A percentile compares a stretch with the other conserved stretches of the same genome.
Conservation (phyloP, 1,284 basidiomycete genomes). For the Boletus semigastroideus region DNA sequence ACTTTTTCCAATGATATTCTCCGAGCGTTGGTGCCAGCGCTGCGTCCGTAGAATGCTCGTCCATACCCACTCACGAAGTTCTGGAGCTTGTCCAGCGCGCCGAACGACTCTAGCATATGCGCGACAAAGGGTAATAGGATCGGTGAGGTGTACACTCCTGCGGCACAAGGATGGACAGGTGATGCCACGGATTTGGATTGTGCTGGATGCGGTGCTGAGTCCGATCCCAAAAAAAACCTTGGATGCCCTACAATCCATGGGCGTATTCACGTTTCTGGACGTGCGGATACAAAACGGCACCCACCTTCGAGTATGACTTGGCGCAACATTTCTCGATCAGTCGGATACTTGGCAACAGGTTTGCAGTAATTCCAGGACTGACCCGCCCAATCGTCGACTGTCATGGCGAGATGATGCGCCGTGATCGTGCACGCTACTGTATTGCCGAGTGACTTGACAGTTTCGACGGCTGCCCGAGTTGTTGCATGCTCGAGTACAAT, state of each 20-base stretch:
- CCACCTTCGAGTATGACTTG: conserved; percentile 79
- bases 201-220: conserved; percentile 92
- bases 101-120: conserved; percentile 83
- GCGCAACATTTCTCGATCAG: conserved; percentile 84
- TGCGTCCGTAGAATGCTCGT: conserved; percentile 73
- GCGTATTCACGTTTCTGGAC: not conserved
- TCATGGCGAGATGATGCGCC: conserved; percentile 92
- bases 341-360: conserved; percentile 95
- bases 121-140: conserved; percentile 88
- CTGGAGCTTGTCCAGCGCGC: conserved; percentile 77
- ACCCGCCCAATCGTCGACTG: conserved; percentile 97
- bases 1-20: conserved; percentile 33
- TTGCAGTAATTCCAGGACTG: conserved; percentile 98
- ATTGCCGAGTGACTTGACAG: conserved; percentile 78
- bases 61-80: conserved; percentile 80
- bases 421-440: conserved; percentile 98
- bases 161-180: conserved; percentile 79
- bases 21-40: conserved; percentile 21
- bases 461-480: conserved; percentile 91
- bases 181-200: conserved; percentile 77
- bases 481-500: conserved; percentile 99
- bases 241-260: conserved; percentile 67
- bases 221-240: conserved; percentile 97
- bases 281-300: conserved; percentile 6
- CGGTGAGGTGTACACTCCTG: conserved; percentile 91